Evolutionary conservation across 2,329 filamentous ascomycete species (phyloP), one percentile per base, ranked within the genome.

Genomic region (Xylaria sp.): DNA sequence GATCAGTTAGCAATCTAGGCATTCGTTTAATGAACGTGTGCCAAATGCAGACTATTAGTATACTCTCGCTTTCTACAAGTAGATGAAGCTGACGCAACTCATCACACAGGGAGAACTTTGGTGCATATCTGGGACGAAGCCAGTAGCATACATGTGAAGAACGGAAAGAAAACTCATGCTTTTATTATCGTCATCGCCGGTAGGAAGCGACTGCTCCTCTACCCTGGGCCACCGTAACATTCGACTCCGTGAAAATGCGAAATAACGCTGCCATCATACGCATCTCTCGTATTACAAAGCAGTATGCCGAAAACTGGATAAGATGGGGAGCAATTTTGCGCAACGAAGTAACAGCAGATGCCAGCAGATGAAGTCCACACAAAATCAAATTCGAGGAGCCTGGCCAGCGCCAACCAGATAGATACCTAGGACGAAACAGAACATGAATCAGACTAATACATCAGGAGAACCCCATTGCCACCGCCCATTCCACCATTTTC

Each of bases 171-270:
- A 37, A 49, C 52, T 23, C 59, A 37, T 54, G 56, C 54, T 57
- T 61, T 57, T 58, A 58, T 55, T 58, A 56, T 57, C 54, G 44
- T 49, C 54, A 55, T 63, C 44, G 52, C 54, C 52, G 44, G 49
- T 49, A 23, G 61, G 52, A 49, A 55, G 57, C 23, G 39, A 42
- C 52, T 51, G 37, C 52, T 59, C 58, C 52, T 60, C 61, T 63
- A 63, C 48, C 61, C 56, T 59, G 59, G 54, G 37, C 48, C 42
- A 35, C 54, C 54, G 51, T 53, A 55, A 55, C 19, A 61, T 59
- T 59, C 57, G 50, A 46, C 46, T 35, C 59, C 52, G 30, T 64
- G 63, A 58, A 64, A 65, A 65, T 65, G 63, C 63, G 60, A 54
- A 61, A 53, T 30, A 63, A 57, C 52, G 52, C 57, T 58, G 46